These are phyloP conservation scores for Phyllosticta citribraziliensis DNA, from an alignment of 2,329 filamentous ascomycete species.

Conservation along the genomic window DNA sequence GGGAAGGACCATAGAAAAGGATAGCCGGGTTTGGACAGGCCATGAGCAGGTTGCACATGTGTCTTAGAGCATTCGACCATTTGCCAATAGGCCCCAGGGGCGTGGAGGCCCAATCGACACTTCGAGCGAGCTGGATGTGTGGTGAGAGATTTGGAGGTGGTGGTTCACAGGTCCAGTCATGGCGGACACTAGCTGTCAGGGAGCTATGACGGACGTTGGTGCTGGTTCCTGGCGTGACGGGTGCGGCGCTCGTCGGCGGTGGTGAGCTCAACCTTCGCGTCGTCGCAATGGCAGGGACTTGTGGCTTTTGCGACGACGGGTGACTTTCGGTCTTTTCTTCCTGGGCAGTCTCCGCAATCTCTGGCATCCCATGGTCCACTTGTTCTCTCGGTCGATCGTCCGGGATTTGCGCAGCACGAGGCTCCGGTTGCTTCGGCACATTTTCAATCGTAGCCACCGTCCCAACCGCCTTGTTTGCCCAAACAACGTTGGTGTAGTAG, in stretches of 20 bases:
- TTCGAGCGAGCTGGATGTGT: constrained; percentile 62
- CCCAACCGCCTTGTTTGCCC: constrained; percentile 1
- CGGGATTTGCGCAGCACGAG: background rate
- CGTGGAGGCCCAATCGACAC: constrained; percentile 61
- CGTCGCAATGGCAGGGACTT: background rate
- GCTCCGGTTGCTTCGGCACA: background rate
- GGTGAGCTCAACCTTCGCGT: constrained; percentile 2
- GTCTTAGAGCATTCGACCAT: constrained; percentile 60
- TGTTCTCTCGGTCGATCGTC: background rate
- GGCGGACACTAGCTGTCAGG: background rate
- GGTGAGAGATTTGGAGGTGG: constrained; percentile 38
- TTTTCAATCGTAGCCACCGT: background rate
- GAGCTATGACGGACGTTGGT: constrained; percentile 1
- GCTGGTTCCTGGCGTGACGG: constrained; percentile 6
- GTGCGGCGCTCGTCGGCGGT: background rate
- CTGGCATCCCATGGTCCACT: background rate
- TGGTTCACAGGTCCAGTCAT: constrained; percentile 10
- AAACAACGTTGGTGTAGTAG: constrained; percentile 5
- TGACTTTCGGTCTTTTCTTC: background rate
- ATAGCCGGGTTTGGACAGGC: constrained; percentile 42
- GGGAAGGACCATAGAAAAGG: constrained; percentile 41
- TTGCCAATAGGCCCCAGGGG: constrained; percentile 59
- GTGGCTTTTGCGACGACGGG: background rate
- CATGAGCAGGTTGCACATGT: constrained; percentile 71
- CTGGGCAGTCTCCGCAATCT: background rate